Base-by-base conservation (phyloP, 305 asterid genomes). In the Withania somnifera region DNA sequence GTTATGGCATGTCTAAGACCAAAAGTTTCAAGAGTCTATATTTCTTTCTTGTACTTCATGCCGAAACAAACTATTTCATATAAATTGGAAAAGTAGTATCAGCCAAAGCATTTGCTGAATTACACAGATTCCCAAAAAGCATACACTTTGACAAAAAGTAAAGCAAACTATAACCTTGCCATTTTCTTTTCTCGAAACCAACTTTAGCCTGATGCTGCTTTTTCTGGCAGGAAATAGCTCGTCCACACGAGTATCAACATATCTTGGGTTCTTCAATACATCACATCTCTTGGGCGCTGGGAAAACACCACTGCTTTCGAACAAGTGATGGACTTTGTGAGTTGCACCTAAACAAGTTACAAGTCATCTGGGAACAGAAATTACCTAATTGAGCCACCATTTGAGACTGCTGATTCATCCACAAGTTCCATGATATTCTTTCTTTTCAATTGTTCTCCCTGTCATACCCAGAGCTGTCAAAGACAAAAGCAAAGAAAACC, bases 381-480 rank as follows among this genome's bases (percentile, higher is more conserved):
- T 60, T 86, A 95, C 99, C 95, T 88, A 63, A 2, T 75, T 58
- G 80, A 80, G 84, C 81, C 84, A 83, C 84, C 20, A 79, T 56
- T 78, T 5, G 91, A 79, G 73, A 52, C 83, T 42, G 91, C 66
- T 84, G 92, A 89, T 86, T 91, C 95, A 84, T 90, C 91, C 14
- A 89, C 86, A 67, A 75, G 60, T 85, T 92, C 91, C 83, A 45
- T 45, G 34, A 63, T 38, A 67, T 81, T 86, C 85, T 90, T 89
- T 67, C 85, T 91, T 91, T 93, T 92, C 90, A 95, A 86, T 81
- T 93, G 88, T 87, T 95, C 98, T 53, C 91, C 99, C 99, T 93
- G 75, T 81, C 83, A 86, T 78, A 77, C 6, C 71, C 82, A 86
- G 11, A 4, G n/a, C 20, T 24, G 32, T 6, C 77, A 80, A 81